Percentiles rank a stretch among this genome's conserved stretches.
Evolutionary conservation across 768 basidiomycete species (phyloP).

Genomic region (Serendipita sp.): DNA sequence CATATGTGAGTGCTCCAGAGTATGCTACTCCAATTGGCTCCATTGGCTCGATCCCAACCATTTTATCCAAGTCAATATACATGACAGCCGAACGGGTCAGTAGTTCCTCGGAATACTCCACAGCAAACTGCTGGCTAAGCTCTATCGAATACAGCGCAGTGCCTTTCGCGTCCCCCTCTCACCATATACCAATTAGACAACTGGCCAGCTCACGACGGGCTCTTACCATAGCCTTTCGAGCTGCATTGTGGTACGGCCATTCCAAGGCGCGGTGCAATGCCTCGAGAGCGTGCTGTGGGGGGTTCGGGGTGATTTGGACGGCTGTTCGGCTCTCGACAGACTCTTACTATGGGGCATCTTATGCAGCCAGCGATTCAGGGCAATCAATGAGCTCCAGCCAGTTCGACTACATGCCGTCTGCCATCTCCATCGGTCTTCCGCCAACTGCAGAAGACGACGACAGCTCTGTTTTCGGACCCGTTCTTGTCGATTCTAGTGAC

Average conservation of each 20-base stretch:
- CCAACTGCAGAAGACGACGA: not conserved
- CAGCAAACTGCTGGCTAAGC: no score
- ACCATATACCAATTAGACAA: not conserved
- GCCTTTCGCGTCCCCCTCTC: not conserved
- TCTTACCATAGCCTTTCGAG: not conserved
- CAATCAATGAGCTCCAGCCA: no score
- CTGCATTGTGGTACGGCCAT: no score
- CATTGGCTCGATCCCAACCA: not conserved
- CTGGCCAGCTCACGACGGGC: not conserved
- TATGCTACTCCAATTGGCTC: not conserved
- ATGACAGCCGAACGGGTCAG: not conserved
- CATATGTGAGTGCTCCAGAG: not conserved
- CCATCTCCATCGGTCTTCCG: no score
- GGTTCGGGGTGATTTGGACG: not conserved
- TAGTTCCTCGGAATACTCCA: no score
- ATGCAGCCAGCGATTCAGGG: no score
- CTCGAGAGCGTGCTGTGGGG: not conserved
- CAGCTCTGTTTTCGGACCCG: not conserved
- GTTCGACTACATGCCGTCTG: no score
- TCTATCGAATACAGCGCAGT: constrained; percentile 6
- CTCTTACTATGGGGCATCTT: no score
- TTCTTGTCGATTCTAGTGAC: not conserved
- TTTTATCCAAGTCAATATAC: not conserved
- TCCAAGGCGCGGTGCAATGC: no score
- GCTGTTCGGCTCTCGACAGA: not conserved